Base-by-base conservation (phyloP, 805 yeast species). In the Nakazawaea anatomiae region DNA sequence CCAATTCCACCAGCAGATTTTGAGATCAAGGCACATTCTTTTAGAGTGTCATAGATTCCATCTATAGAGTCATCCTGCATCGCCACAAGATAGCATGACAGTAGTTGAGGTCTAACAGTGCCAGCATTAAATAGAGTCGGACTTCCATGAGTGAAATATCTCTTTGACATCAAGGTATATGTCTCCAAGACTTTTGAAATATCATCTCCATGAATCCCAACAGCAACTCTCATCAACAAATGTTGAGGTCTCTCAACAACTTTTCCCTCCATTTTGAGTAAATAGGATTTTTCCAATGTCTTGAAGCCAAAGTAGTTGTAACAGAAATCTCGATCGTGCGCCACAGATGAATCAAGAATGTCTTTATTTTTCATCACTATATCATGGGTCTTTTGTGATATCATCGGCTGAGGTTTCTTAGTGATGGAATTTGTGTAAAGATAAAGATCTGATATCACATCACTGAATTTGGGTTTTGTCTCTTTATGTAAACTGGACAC, bases 401-500 rank as follows among this genome's bases (percentile, higher is more conserved):
- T 74, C 83, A 89, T 75, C 8, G 94, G 89, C 25, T 70, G 64
- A 55, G 73, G 87, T 60, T 70, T 71, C 39, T 76, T 85, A 47
- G 87, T 91, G 61, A 82, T 83, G 44, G 96, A 96, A 67, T 90
- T 89, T 57, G 85, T 73, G 66, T 89, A 92, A 56, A 75, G 75
- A 69, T 83, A 89, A 58, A 92, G 75, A 52, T 85, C 84, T 54
- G 77, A 77, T 50, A 87, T 72, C 46, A 89, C 96, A 59, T 82
- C 83, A 39, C 95, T 85, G 61, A 87, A 92, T 62, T 77, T 86
- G 69, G 87, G 87, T 54, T 89, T 87, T 48, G 97, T 91, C 72
- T 90, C 96, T 71, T 91, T 91, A 74, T 92, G 97, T 64, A 94
- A 76, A 68, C 89, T 89, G 41, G 97, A 88, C 50, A 94, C 85